Conservation (phyloP, 2,329 filamentous ascomycete genomes). For the Cercospora beticola region DNA sequence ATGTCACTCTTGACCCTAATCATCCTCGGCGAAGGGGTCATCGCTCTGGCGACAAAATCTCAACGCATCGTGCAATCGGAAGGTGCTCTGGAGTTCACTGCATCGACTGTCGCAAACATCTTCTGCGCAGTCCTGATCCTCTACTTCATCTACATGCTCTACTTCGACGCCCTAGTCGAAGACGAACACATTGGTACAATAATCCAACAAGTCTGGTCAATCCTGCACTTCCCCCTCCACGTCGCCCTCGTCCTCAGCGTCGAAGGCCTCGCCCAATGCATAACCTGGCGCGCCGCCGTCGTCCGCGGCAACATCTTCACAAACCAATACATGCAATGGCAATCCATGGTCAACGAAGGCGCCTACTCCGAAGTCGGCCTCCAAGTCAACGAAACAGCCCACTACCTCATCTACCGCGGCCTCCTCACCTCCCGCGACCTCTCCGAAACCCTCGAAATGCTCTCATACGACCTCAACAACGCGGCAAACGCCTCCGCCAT, state of each 20-base stretch:
- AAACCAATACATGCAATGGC: constrained; percentile 4
- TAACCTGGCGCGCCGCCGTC: constrained; percentile 36
- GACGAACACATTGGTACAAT: constrained; percentile 29
- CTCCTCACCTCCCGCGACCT: constrained; percentile 13
- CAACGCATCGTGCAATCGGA: constrained; percentile 38
- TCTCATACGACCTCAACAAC: constrained; percentile 6
- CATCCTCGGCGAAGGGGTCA: constrained; percentile 43
- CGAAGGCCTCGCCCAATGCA: constrained; percentile 34
- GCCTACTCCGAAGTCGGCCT: constrained; percentile 5
- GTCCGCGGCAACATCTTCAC: constrained; percentile 17
- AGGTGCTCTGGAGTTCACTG: constrained; percentile 19
- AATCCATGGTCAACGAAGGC: not conserved
- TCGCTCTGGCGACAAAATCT: constrained; percentile 39
- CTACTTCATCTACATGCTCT: constrained; percentile 32
- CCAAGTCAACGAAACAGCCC: constrained; percentile 15
- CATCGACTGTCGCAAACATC: constrained; percentile 37
- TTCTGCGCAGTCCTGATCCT: constrained; percentile 38
- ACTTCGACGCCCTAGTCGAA: constrained; percentile 27
- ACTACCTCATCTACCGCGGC: constrained; percentile 17
- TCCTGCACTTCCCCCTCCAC: constrained; percentile 31
- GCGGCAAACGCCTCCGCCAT: constrained; percentile 13
- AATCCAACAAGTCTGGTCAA: constrained; percentile 29
- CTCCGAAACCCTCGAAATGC: constrained; percentile 12
- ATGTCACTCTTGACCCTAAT: constrained; percentile 44
- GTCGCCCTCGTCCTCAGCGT: constrained; percentile 24